Percentiles rank a stretch among this genome's conserved stretches.
These are phyloP conservation scores for Rubroboletus pulcherrimus DNA, from an alignment of 768 basidiomycete species.

Conservation along the genomic window DNA sequence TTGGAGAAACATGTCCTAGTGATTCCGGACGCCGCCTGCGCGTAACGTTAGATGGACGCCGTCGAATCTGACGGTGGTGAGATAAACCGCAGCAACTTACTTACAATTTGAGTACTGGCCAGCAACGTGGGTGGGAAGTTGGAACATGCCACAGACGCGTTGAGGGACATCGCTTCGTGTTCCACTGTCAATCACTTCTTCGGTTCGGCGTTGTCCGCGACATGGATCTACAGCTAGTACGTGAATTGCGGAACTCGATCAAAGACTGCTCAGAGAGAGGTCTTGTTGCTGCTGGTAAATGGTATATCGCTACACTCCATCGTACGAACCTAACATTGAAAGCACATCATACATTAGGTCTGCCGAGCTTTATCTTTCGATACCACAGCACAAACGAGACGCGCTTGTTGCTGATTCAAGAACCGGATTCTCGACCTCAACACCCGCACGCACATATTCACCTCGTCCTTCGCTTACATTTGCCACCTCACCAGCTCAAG, in stretches of 20 bases:
- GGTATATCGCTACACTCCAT: slow-evolving; percentile 42
- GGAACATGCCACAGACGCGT: slow-evolving; percentile 8
- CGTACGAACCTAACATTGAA: slow-evolving; percentile 13
- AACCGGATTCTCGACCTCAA: slow-evolving; percentile 54
- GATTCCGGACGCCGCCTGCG: neutral
- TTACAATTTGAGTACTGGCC: neutral
- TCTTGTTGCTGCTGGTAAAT: slow-evolving; percentile 68
- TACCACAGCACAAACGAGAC: slow-evolving; percentile 47
- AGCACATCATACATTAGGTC: slow-evolving; percentile 47
- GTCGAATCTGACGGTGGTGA: neutral
- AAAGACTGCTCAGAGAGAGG: slow-evolving; percentile 75
- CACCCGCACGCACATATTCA: slow-evolving; percentile 48
- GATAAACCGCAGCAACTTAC: neutral
- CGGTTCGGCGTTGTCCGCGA: neutral
- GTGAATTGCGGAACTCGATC: slow-evolving; percentile 57
- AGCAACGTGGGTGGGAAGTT: slow-evolving; percentile 17
- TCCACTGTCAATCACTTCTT: neutral
- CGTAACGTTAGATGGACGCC: neutral
- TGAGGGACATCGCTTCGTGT: neutral
- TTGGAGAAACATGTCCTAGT: slow-evolving; percentile 15
- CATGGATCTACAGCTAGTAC: slow-evolving; percentile 50
- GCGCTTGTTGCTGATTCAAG: slow-evolving; percentile 22
- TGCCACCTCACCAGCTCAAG: slow-evolving; percentile 19
- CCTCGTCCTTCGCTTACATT: slow-evolving; percentile 40
- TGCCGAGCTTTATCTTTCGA: slow-evolving; percentile 67